Evolutionary conservation across 2,329 filamentous ascomycete species (phyloP).

Genomic region (Penicillium sp.): DNA sequence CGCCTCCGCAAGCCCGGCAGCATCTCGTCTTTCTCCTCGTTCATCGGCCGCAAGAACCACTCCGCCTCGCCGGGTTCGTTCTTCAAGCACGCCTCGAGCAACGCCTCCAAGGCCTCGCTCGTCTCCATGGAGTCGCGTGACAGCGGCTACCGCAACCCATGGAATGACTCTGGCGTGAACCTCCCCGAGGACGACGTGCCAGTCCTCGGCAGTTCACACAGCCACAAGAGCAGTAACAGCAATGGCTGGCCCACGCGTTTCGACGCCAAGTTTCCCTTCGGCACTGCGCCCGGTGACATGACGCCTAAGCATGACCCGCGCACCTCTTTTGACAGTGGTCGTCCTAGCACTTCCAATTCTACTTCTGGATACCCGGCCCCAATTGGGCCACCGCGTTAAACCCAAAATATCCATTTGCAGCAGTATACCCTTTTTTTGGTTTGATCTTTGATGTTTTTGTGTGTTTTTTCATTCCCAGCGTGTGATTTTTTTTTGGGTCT

Average conservation of each 20-base stretch:
- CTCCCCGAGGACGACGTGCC: slow-evolving; percentile 79
- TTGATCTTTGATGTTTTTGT: slow-evolving; percentile 28
- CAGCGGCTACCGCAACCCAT: slow-evolving; percentile 93
- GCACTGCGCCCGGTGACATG: slow-evolving; percentile 69
- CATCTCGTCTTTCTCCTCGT: slow-evolving; percentile 94
- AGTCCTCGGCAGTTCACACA: slow-evolving; percentile 55
- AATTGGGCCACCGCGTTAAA: slow-evolving; percentile 88
- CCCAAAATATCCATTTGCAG: slow-evolving; percentile 48
- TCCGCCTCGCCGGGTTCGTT: slow-evolving; percentile 81
- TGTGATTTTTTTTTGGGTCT: slow-evolving; percentile 12
- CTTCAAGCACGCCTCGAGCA: slow-evolving; percentile 88
- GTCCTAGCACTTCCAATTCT: slow-evolving; percentile 93
- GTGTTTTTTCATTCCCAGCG: slow-evolving; percentile 19
- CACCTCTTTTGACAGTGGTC: slow-evolving; percentile 86
- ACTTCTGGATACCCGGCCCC: slow-evolving; percentile 96
- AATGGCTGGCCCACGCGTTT: slow-evolving; percentile 54
- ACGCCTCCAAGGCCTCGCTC: slow-evolving; percentile 91
- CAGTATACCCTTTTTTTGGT: slow-evolving; percentile 48
- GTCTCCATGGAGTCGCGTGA: slow-evolving; percentile 95
- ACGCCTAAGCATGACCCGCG: slow-evolving; percentile 82
- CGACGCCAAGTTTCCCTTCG: slow-evolving; percentile 68
- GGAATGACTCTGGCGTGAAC: slow-evolving; percentile 97
- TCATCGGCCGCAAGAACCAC: slow-evolving; percentile 94
- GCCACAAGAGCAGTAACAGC: slow-evolving; percentile 66
- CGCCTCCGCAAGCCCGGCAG: slow-evolving; percentile 91